phyloP scores from a whole-genome alignment of 345 rosid genomes.

The Camelina laxa region DNA sequence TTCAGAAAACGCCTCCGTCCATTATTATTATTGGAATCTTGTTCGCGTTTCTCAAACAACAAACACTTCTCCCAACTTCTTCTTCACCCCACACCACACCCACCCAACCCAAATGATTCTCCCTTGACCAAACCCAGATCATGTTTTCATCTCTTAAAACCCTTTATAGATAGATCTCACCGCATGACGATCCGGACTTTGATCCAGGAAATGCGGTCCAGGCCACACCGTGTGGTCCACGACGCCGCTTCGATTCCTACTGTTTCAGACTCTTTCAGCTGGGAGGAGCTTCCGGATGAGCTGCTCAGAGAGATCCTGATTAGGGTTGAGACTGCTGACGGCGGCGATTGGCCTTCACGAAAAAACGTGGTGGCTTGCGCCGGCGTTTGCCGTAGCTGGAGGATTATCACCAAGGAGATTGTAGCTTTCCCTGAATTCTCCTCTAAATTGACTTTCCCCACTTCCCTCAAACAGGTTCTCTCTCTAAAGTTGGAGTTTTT shows the following conservation, averaged over 20 bases:
- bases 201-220: slow-evolving; percentile 54
- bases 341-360: slow-evolving; percentile 67
- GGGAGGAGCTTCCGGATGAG: slow-evolving; percentile 85
- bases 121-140: slow-evolving; percentile 9
- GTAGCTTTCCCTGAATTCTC: slow-evolving; percentile 70
- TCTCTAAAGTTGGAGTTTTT: too few relatives aligned
- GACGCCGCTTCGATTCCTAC: slow-evolving; percentile 41
- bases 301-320: slow-evolving; percentile 67
- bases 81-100: slow-evolving; percentile 5
- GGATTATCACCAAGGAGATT: slow-evolving; percentile 63
- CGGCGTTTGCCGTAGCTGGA: slow-evolving; percentile 82
- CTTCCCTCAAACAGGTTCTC: slow-evolving; percentile 81
- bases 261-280: slow-evolving; percentile 46
- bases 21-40: slow-evolving; percentile 39
- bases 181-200: slow-evolving; percentile 59
- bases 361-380: slow-evolving; percentile 82
- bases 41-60: slow-evolving; percentile 33
- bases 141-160: slow-evolving; percentile 18
- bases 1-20: background rate
- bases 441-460: slow-evolving; percentile 76
- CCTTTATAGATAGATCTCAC: slow-evolving; percentile 20
- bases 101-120: slow-evolving; percentile 26
- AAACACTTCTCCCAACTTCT: slow-evolving; percentile 19
- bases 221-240: slow-evolving; percentile 67
- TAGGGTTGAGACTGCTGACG: slow-evolving; percentile 68